Conservation (phyloP, 805 yeast species). For the Saturnispora gosingensis region DNA sequence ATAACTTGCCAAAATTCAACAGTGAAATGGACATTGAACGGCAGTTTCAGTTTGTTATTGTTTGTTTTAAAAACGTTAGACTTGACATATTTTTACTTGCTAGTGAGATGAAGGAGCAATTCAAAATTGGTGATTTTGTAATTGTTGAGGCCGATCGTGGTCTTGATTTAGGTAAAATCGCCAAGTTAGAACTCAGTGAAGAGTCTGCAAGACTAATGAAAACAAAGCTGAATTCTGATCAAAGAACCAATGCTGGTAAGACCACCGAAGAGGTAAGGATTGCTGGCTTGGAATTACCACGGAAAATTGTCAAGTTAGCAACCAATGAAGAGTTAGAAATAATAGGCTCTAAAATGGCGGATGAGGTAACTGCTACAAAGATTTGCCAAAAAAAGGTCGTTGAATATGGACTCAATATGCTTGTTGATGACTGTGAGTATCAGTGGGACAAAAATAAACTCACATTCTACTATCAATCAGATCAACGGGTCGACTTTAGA, state of each 20-base stretch:
- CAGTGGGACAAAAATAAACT: conserved; percentile 79
- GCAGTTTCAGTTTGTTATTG: conserved; percentile 39
- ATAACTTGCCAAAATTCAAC: conserved; percentile 4
- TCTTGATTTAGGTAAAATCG: conserved; percentile 61
- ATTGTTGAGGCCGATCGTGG: conserved; percentile 84
- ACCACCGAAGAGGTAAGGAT: conserved; percentile 13
- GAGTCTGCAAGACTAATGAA: conserved; percentile 64
- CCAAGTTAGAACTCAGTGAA: conserved; percentile 44
- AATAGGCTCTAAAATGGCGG: conserved; percentile 47
- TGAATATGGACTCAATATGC: conserved; percentile 43
- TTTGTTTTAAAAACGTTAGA: conserved; percentile 73
- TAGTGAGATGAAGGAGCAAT: conserved; percentile 17
- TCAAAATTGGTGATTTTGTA: conserved; percentile 56
- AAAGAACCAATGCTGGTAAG: conserved; percentile 45
- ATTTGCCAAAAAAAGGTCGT: conserved; percentile 51
- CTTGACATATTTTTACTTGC: conserved; percentile 68
- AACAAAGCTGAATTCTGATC: conserved; percentile 59
- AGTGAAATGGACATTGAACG: not conserved
- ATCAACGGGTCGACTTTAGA: conserved; percentile 64
- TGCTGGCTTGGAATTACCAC: conserved; percentile 56
- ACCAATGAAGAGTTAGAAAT: conserved; percentile 51
- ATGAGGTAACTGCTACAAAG: conserved; percentile 60
- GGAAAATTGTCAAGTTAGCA: conserved; percentile 57
- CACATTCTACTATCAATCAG: conserved; percentile 60
- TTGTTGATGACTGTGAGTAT: conserved; percentile 68